Base-by-base conservation (phyloP, 2,329 filamentous ascomycete species). In the Simplicillium aogashimaense region DNA sequence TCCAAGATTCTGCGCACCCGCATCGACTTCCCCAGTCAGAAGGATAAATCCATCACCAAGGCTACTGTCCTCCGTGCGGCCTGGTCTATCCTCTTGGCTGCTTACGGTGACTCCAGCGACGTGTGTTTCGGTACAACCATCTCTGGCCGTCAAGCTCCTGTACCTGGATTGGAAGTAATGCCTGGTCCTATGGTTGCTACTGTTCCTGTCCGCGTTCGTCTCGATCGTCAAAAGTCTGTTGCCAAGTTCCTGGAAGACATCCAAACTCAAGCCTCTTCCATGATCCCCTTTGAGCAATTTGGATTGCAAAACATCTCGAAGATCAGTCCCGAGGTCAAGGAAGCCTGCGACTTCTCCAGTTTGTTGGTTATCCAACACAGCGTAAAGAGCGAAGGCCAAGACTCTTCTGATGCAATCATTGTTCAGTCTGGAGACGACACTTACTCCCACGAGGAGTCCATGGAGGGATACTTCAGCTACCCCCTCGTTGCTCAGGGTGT, bases 101-200 rank as follows among this genome's bases (percentile, higher is more conserved):
- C 61, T 14, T 72, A 74, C 46, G 64, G 64, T 29, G 63, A 62
- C 3, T 61, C 61, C 13, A 52, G 59, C 14, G 71, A 76, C 40
- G 60, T 75, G 4, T 58, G 74, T 10, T 74, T 74, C 39, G 72
- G 71, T n/a, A 69, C 72, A 53, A 74, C 70, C 0, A 57, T 76
- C 1, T 72, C 70, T 0, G 73, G 73, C 3, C 67, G 72, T 17
- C 63, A 66, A 38, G 60, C 60, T 2, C 55, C 63, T 0, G 56
- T 68, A 18, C 51, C 55, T 1, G 65, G 63, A 1, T 54, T 63
- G 50, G 66, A 72, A 39, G 54, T 67, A 40, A 72, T 76, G 20
- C 65, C 71, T 43, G 72, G 70, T 0, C 72, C 72, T 1, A 71
- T 72, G 59, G 70, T 76, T 40, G 66, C 70, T 4, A 76, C 72